Base-by-base conservation (phyloP, 2,329 filamentous ascomycete genomes). In the Penicillium sp. region DNA sequence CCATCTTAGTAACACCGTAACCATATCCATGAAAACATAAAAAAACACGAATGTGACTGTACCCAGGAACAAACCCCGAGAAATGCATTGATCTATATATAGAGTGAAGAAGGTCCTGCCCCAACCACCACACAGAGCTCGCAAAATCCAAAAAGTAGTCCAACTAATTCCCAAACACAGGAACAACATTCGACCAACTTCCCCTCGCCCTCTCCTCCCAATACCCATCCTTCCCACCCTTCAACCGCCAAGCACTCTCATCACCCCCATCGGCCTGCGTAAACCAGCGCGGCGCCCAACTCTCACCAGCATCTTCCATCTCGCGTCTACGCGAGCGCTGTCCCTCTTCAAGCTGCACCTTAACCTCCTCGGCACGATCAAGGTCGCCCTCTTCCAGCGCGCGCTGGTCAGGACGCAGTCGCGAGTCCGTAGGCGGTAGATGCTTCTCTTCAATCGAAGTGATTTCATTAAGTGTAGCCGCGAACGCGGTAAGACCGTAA, bases 401-500 rank as follows among this genome's bases (percentile, higher is more conserved):
- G 13, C 90, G 83, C 77, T 97, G 94, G 69, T 99, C 94, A 2
- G 92, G 92, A 14, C 94, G 82, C 39, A 97, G 77, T 24, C 94
- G 81, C 32, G 84, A 89, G 75, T 99, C 94, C 0, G 93, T 97
- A 0, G 85, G 83, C 3, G 94, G 87, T 14, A 97, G 75, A 55
- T 85, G 86, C 4, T 80, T 85, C 54, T 86, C 79, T 72, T 99
- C 94, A 5, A 96, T 79, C 0, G 82, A 66, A 0, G 94, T 97
- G 57, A 96, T 82, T 74, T 99, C 91, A 66, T 99, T 99, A 43
- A 99, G 82, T 1, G 82, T 76, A 0, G 91, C 92, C 0, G 92
- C 92, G 69, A 97, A 99, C 0, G 83, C 79, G 0, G 94, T 96
- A 69, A 96, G 83, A 4, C 94, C 94, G 73, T 96, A 99, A 34